phyloP scores from a whole-genome alignment of 2,329 filamentous ascomycete species.

The Sporothrix pseudoabietina region DNA sequence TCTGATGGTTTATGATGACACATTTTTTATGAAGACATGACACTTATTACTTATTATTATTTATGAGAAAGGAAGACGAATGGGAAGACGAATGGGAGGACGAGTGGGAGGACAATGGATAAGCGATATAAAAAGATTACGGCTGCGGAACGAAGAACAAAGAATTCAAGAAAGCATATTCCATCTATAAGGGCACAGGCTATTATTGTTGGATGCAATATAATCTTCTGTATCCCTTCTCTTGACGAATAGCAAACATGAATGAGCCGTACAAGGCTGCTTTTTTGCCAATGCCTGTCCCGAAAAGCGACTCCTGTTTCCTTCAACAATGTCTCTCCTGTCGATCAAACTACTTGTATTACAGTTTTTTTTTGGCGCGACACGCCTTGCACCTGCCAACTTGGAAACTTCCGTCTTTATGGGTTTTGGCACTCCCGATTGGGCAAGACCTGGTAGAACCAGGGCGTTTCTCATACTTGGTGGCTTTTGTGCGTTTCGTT shows the following conservation, averaged over 20 bases:
- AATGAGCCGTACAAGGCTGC: neutral
- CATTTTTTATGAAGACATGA: slow-evolving; percentile 22
- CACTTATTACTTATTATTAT: slow-evolving; percentile 9
- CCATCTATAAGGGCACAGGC: neutral
- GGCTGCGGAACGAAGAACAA: neutral
- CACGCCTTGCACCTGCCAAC: slow-evolving; percentile 2
- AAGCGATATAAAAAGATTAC: neutral
- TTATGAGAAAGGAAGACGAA: neutral
- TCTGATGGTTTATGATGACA: slow-evolving; percentile 25
- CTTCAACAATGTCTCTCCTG: neutral
- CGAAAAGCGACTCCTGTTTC: neutral
- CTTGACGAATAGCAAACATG: slow-evolving; percentile 2
- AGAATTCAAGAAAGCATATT: neutral
- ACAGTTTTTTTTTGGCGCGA: neutral
- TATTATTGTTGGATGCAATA: neutral
- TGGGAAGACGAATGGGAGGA: neutral
- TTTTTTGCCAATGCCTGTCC: neutral
- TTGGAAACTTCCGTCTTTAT: neutral
- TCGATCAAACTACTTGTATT: neutral
- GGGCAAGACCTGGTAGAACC: neutral
- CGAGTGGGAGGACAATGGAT: neutral
- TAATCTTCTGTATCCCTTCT: neutral
- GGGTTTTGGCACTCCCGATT: neutral
- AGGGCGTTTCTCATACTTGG: neutral
- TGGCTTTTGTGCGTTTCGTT: neutral